Evolutionary conservation across 768 basidiomycete species (phyloP), one percentile per base, ranked within the genome.

Genomic region (Dacryopinax primogenitus): DNA sequence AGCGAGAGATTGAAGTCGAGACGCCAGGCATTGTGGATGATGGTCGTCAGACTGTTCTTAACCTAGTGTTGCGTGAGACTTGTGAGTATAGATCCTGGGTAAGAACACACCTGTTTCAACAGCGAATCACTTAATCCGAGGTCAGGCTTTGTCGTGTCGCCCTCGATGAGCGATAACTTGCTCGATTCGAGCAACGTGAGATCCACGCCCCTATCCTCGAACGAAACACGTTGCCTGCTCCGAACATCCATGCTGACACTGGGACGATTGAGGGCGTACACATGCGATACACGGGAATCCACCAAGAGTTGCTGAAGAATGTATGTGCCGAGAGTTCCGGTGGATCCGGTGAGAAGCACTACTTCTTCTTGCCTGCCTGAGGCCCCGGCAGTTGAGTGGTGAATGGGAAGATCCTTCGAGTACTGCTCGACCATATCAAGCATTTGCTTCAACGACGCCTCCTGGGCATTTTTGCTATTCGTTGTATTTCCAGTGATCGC

Each of bases 1-100:
- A 64, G 32, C 4, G 37, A 11, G 35, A 64, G 63, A 26, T 64
- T 64, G 41, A 64, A 64, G 63, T 64, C 63, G 3, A 64, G 36
- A 12, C 39, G 35, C 63, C 63, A 64, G 32, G 63, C 63, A 33
- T 39, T 37, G 28, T 39, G 34, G 39, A 44, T 44, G 16, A 64
- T 15, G 12, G 30, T 16, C 7, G 35, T 64, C 4, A 33, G 28
- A 30, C 28, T 18, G 39, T 35, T 39, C n/a, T 23, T 41, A 12
- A 64, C 6, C 63, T 64, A 18, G 26, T 7, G 15, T 33, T 18
- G 35, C 18, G 18, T 64, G 26, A 44, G n/a, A 6, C 28, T 63
- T 15, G 34, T 7, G 62, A n/a, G 18, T 28, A 15, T n/a, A 18
- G 32, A 63, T 16, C 62, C 13, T 63, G n/a, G n/a, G n/a, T n/a